These are phyloP conservation scores for Trametes cubensis DNA, from an alignment of 768 basidiomycete species.

Conservation along the genomic window DNA sequence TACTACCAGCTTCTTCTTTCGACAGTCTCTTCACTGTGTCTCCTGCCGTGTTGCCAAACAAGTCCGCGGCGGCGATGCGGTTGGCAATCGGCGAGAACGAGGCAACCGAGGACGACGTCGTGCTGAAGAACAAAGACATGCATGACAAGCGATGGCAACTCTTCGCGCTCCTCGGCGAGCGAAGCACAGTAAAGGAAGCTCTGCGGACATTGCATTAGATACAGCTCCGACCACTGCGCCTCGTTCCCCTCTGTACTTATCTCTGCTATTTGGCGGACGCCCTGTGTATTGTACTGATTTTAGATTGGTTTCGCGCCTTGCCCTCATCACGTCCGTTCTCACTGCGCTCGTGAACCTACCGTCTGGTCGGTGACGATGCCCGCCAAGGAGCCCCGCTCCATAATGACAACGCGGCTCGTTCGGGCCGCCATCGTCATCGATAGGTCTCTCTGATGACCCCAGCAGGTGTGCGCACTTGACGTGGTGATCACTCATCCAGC, in stretches of 20 bases:
- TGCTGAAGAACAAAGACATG: constrained; percentile 58
- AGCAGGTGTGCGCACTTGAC: constrained; percentile 5
- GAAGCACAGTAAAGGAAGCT: constrained; percentile 71
- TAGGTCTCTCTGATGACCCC: constrained; percentile 2
- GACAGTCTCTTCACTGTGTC: constrained; percentile 78
- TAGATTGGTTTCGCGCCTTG: constrained; percentile 1
- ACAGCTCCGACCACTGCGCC: neutral
- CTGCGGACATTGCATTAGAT: constrained; percentile 43
- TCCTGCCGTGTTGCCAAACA: constrained; percentile 77
- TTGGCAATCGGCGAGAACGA: constrained; percentile 61
- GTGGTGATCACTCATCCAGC: constrained; percentile 8
- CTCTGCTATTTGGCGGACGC: neutral
- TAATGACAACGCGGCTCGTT: too few species aligned
- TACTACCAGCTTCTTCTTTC: constrained; percentile 71
- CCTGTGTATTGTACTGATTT: neutral
- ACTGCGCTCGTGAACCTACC: constrained; percentile 8
- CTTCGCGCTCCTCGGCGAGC: constrained; percentile 70
- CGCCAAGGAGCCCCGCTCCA: too few species aligned
- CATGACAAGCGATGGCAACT: constrained; percentile 77
- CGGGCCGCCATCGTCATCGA: constrained; percentile 16
- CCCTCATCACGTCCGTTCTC: neutral
- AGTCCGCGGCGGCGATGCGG: constrained; percentile 75
- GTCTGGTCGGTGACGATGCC: neutral
- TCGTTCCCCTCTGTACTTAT: neutral
- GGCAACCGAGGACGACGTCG: constrained; percentile 52